Base-by-base conservation (phyloP, 2,329 filamentous ascomycete species). In the Epichloe bromicola region DNA sequence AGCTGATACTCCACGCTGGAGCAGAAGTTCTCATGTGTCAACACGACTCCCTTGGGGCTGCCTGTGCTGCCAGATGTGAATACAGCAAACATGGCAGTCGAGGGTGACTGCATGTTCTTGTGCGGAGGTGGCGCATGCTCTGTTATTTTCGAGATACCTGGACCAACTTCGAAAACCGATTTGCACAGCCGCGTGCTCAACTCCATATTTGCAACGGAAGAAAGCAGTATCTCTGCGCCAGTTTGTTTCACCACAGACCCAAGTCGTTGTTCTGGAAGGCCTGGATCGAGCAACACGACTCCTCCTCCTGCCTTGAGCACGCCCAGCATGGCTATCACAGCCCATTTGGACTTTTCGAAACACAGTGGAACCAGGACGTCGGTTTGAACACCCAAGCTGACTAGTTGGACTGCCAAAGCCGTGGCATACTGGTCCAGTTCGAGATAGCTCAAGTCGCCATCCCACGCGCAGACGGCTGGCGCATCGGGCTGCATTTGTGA, bases 271-370 rank as follows among this genome's bases (percentile, higher is more conserved):
- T 69, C 66, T 2, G 73, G 71, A 53, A 74, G 70, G 48, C 68
- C 70, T 0, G 71, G 71, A 49, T 75, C 72, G 34, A 69, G 73
- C 11, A 74, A 63, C 2, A 69, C 70, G 54, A 74, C 75, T 6
- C 70, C 67, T 2, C 65, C 71, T 7, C 73, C 73, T n/a, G 72
- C 59, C 56, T 74, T 74, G 68, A 75, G 72, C 49, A 74, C 65
- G 6, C 65, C 71, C 8, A 75, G 58, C 4, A 75, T 67, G 0
- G 69, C 68, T 20, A 75, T 64, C 7, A 67, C 61, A 4, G 72
- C 69, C 71, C 70, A 74, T 55, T 62, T 63, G 33, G 71, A 74
- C 57, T 75, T 75, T 56, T 74, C 70, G 52, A 75, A 74, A 55
- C 71, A 74, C n/a, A 75, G 62, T 3, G 73, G 72, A n/a, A 76